Conservation (phyloP, 2,329 filamentous ascomycete genomes). For the Pochonia chlamydosporia region DNA sequence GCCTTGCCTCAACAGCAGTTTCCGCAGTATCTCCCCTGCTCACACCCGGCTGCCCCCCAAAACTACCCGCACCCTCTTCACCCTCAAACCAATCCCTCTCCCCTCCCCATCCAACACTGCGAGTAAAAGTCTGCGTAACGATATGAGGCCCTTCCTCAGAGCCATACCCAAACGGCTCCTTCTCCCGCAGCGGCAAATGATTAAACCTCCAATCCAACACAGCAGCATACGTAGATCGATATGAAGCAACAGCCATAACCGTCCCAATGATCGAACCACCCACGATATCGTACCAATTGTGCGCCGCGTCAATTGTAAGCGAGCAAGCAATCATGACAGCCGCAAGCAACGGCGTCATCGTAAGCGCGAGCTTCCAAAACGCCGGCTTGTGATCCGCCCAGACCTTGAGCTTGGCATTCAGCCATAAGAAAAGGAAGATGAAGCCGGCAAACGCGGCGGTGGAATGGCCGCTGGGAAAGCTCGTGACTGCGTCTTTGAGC, state of each 20-base stretch:
- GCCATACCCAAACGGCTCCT: constrained; percentile 10
- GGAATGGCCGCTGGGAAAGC: constrained; percentile 64
- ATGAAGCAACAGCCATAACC: constrained; percentile 55
- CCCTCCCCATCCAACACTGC: constrained; percentile 21
- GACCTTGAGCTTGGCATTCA: constrained; percentile 68
- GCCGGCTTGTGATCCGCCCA: constrained; percentile 60
- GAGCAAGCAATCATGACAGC: constrained; percentile 55
- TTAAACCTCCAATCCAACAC: constrained; percentile 65
- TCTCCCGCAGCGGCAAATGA: constrained; percentile 55
- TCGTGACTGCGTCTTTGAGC: constrained; percentile 57
- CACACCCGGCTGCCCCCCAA: too few species aligned
- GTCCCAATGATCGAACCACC: constrained; percentile 60
- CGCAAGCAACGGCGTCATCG: constrained; percentile 54
- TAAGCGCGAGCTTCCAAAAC: constrained; percentile 59
- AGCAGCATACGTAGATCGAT: constrained; percentile 61
- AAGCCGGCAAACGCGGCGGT: constrained; percentile 59
- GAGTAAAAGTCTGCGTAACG: constrained; percentile 16
- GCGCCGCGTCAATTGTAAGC: constrained; percentile 58
- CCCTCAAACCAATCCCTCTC: too few species aligned
- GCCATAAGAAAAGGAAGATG: constrained; percentile 59
- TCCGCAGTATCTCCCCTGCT: not conserved
- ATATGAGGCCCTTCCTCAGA: constrained; percentile 13
- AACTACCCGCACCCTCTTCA: too few species aligned
- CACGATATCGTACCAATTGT: constrained; percentile 66
- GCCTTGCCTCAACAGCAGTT: not conserved